Conservation (phyloP, 2,329 filamentous ascomycete species). For the Pseudogymnoascus sp. region DNA sequence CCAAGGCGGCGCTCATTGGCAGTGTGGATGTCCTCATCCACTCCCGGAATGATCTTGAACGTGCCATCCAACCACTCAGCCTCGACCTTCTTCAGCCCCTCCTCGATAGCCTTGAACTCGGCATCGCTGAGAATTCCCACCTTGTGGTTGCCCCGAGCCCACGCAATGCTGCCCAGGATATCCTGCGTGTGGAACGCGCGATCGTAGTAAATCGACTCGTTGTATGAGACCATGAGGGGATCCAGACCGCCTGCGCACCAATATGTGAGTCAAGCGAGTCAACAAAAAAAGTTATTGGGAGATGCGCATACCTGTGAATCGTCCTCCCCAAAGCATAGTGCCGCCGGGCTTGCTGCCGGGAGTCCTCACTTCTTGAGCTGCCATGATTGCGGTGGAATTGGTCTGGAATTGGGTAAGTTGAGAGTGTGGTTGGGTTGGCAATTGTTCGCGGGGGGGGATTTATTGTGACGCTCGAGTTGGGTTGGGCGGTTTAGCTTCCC, state of each 20-base stretch:
- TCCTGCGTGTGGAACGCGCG: conserved; percentile 70
- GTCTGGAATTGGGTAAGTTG: not conserved
- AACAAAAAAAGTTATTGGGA: not conserved
- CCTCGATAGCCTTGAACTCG: conserved; percentile 67
- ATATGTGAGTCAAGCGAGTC: conserved; percentile 11
- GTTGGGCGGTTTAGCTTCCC: not conserved
- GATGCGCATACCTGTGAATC: conserved; percentile 43
- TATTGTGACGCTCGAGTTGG: not conserved
- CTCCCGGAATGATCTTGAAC: conserved; percentile 43
- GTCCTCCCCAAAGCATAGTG: conserved; percentile 50
- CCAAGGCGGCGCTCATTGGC: conserved; percentile 65
- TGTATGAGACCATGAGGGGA: conserved; percentile 80
- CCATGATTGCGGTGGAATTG: conserved; percentile 18
- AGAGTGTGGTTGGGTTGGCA: not conserved
- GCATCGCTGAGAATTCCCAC: conserved; percentile 61
- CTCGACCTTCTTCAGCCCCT: conserved; percentile 52
- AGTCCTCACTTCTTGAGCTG: conserved; percentile 20
- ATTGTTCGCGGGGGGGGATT: not conserved
- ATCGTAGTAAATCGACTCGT: conserved; percentile 73
- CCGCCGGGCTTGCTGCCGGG: conserved; percentile 23
- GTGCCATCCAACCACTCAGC: conserved; percentile 43
- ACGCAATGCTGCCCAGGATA: conserved; percentile 72
- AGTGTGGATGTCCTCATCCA: conserved; percentile 58
- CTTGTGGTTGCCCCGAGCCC: conserved; percentile 70
- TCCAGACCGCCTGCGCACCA: conserved; percentile 60